Conservation (phyloP, 768 basidiomycete species). For the Amanita fuliginea region DNA sequence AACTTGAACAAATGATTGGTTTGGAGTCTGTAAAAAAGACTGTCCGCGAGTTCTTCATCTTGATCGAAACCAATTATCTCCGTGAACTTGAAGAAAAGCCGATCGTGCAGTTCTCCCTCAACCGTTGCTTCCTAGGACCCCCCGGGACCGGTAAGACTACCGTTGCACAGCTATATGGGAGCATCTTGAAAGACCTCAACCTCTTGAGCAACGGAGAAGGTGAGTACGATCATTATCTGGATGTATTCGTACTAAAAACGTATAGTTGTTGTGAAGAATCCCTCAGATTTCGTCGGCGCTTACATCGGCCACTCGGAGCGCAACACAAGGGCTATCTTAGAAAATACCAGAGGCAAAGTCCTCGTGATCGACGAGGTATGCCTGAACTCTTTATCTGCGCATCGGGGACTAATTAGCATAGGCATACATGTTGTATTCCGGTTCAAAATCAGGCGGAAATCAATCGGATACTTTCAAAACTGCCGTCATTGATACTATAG, state of each 20-base stretch:
- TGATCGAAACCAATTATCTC: slow-evolving; percentile 42
- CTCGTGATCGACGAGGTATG: slow-evolving; percentile 60
- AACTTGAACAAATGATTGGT: slow-evolving; percentile 42
- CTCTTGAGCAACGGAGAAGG: slow-evolving; percentile 70
- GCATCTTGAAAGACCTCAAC: slow-evolving; percentile 46
- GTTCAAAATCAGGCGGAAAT: slow-evolving; percentile 19
- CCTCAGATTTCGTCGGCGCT: slow-evolving; percentile 56
- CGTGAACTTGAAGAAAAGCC: slow-evolving; percentile 48
- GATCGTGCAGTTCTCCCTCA: slow-evolving; percentile 43
- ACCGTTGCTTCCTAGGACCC: slow-evolving; percentile 55
- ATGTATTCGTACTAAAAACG: background rate
- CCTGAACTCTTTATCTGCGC: background rate
- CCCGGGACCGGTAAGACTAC: slow-evolving; percentile 69
- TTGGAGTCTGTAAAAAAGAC: slow-evolving; percentile 47
- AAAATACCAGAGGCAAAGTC: slow-evolving; percentile 50
- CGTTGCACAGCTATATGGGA: slow-evolving; percentile 57
- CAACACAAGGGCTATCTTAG: slow-evolving; percentile 54
- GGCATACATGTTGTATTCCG: slow-evolving; percentile 63
- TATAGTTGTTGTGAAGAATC: slow-evolving; percentile 55
- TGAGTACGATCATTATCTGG: slow-evolving; percentile 12
- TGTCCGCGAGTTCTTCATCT: slow-evolving; percentile 32
- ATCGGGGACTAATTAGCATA: slow-evolving; percentile 13
- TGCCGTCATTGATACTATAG: slow-evolving; percentile 64
- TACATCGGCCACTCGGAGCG: slow-evolving; percentile 49
- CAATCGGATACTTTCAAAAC: slow-evolving; percentile 44